Percentiles rank a stretch among this genome's conserved stretches.
These are phyloP conservation scores for Cystofilobasidium macerans DNA, from an alignment of 768 basidiomycete species.

Conservation along the genomic window DNA sequence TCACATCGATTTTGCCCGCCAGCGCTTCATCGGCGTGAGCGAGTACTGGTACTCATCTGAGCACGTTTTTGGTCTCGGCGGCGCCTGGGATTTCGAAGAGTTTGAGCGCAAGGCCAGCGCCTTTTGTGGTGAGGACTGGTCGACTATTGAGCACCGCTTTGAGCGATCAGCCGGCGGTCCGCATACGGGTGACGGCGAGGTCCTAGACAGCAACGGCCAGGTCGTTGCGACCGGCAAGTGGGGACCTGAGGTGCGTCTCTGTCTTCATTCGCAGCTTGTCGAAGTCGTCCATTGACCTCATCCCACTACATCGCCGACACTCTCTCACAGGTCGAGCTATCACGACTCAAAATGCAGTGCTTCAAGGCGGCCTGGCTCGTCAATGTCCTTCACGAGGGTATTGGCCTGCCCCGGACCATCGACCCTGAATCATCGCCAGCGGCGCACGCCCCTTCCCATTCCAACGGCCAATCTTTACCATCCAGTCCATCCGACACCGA, in stretches of 20 bases:
- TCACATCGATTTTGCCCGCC: conserved; percentile 74
- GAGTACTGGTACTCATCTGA: conserved; percentile 99
- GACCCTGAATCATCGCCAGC: conserved; percentile 55
- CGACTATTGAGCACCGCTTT: conserved; percentile 47
- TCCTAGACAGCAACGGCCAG: conserved; percentile 20
- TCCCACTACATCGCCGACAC: neutral
- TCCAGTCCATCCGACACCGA: conserved; percentile 33
- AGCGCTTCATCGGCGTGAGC: conserved; percentile 80
- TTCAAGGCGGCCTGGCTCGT: conserved; percentile 99
- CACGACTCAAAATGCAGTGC: conserved; percentile 89
- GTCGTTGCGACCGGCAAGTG: conserved; percentile 26
- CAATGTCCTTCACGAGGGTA: conserved; percentile 89
- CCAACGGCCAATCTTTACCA: neutral
- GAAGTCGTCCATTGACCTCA: neutral
- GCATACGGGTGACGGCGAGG: conserved; percentile 43
- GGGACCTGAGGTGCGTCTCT: conserved; percentile 43
- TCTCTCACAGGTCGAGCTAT: conserved; percentile 53
- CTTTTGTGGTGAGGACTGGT: conserved; percentile 75
- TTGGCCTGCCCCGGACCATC: conserved; percentile 82
- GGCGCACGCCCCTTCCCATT: conserved; percentile 40
- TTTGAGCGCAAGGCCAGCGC: conserved; percentile 84
- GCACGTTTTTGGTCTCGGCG: conserved; percentile 76
- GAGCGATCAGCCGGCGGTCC: conserved; percentile 42
- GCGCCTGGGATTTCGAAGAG: conserved; percentile 88
- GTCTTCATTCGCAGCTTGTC: neutral